These are phyloP conservation scores for Amborella trichopoda DNA, from an alignment of 164 flowering plant species.

Conservation along the genomic window DNA sequence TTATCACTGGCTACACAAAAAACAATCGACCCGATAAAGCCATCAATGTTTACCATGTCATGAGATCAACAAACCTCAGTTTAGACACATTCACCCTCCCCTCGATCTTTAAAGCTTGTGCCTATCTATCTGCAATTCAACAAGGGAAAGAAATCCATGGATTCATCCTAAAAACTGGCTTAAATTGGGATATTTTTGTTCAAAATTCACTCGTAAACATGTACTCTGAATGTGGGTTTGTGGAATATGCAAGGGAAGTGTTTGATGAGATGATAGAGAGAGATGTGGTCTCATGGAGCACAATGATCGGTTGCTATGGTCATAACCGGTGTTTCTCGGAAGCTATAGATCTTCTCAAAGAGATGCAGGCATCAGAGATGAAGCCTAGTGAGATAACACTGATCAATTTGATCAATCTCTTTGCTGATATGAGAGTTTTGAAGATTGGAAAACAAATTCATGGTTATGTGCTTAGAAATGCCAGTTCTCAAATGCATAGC, in stretches of 20 bases:
- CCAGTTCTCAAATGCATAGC: constrained; percentile 6
- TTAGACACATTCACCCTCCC: constrained; percentile 38
- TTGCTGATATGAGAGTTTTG: constrained; percentile 20
- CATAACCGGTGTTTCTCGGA: constrained; percentile 10
- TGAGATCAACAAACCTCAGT: constrained; percentile 20
- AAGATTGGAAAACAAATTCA: constrained; percentile 32
- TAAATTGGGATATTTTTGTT: constrained; percentile 31
- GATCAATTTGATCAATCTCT: constrained; percentile 38
- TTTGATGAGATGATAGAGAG: constrained; percentile 34
- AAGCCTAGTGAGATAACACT: constrained; percentile 31
- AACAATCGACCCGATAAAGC: constrained; percentile 25
- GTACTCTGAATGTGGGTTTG: constrained; percentile 28
- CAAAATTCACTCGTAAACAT: constrained; percentile 36
- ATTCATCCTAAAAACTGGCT: constrained; percentile 27
- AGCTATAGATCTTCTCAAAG: constrained; percentile 28
- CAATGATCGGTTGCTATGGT: constrained; percentile 31
- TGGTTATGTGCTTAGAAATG: constrained; percentile 29
- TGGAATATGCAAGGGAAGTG: constrained; percentile 17
- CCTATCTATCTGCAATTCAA: constrained; percentile 12
- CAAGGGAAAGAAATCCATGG: constrained; percentile 48
- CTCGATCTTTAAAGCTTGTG: constrained; percentile 43
- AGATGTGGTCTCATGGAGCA: constrained; percentile 46
- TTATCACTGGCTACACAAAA: constrained; percentile 32
- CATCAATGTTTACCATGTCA: constrained; percentile 22
- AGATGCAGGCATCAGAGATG: constrained; percentile 22